Percentiles rank a stretch among this genome's conserved stretches.
Evolutionary conservation across 1,284 basidiomycete genomes (phyloP).

Genomic region (Ceratobasidium sp.): DNA sequence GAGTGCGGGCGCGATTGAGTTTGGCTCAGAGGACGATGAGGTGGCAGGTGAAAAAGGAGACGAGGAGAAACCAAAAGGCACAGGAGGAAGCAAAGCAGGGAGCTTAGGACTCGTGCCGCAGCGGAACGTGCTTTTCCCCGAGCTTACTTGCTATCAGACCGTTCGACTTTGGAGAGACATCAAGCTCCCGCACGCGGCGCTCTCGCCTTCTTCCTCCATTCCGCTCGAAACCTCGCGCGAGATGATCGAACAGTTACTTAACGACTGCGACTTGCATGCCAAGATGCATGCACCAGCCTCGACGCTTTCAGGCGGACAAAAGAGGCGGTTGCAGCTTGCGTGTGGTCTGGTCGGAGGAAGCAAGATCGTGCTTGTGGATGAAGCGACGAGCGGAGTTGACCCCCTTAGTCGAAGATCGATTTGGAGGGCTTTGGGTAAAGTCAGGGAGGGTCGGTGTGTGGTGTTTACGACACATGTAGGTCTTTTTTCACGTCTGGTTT

Average conservation of each 20-base stretch:
- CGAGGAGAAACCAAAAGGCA: not conserved
- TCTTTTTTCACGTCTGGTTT: slow-evolving; percentile 15
- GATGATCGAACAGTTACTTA: slow-evolving; percentile 73
- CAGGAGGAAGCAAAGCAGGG: slow-evolving; percentile 59
- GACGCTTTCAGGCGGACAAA: slow-evolving; percentile 83
- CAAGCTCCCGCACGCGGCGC: slow-evolving; percentile 63
- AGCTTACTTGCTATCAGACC: slow-evolving; percentile 81
- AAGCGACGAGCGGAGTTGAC: slow-evolving; percentile 85
- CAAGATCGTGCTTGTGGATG: slow-evolving; percentile 74
- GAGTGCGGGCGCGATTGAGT: slow-evolving; percentile 73
- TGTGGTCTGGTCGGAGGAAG: slow-evolving; percentile 81
- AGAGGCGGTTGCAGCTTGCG: slow-evolving; percentile 84
- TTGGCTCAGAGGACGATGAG: slow-evolving; percentile 59
- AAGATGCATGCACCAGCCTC: slow-evolving; percentile 77
- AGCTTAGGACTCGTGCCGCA: slow-evolving; percentile 83
- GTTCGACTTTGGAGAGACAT: slow-evolving; percentile 79
- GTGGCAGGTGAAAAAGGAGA: slow-evolving; percentile 48
- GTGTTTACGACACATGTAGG: slow-evolving; percentile 78
- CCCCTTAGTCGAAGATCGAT: slow-evolving; percentile 81
- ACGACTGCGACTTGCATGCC: slow-evolving; percentile 77
- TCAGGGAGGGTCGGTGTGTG: slow-evolving; percentile 74
- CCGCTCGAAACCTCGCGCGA: slow-evolving; percentile 55
- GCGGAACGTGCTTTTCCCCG: slow-evolving; percentile 85
- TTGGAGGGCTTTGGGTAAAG: slow-evolving; percentile 79
- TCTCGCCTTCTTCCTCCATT: no score